Conservation (phyloP, 495 filamentous ascomycete genomes). For the Penicillium soppii region DNA sequence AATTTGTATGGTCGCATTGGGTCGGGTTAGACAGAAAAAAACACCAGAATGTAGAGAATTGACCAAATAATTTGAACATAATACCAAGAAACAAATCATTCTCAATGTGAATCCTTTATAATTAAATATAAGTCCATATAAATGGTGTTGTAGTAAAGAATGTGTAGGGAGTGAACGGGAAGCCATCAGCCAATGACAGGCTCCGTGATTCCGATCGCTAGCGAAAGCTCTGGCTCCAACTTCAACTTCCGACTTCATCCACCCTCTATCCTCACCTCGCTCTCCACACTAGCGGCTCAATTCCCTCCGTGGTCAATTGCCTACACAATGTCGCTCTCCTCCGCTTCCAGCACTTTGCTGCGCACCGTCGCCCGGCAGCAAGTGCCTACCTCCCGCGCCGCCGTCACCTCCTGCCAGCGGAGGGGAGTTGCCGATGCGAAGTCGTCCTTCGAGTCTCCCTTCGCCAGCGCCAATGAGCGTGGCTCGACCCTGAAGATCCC, state of each 20-base stretch:
- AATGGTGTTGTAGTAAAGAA: conserved; percentile 1
- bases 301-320: conserved; percentile 40
- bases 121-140: background rate
- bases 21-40: conserved; percentile 9
- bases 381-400: conserved; percentile 44
- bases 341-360: conserved; percentile 49
- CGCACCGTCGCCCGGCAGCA: conserved; percentile 52
- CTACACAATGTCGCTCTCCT: conserved; percentile 47
- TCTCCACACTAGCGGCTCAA: conserved; percentile 32
- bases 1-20: conserved; percentile 16
- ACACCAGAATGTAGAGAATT: background rate
- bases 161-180: conserved; percentile 19
- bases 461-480: conserved; percentile 38
- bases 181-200: conserved; percentile 41
- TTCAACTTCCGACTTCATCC: conserved; percentile 46
- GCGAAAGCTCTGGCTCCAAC: conserved; percentile 47
- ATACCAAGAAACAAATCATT: conserved; percentile 3
- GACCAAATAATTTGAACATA: conserved; percentile 1
- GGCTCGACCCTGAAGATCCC: conserved; percentile 71
- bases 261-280: conserved; percentile 26
- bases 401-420: conserved; percentile 48
- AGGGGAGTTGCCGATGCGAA: conserved; percentile 49
- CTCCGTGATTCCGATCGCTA: conserved; percentile 49
- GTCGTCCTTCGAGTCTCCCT: conserved; percentile 53
- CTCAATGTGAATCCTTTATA: background rate